These are phyloP conservation scores for Lentinus brumalis DNA, from an alignment of 768 basidiomycete genomes.

Conservation along the genomic window DNA sequence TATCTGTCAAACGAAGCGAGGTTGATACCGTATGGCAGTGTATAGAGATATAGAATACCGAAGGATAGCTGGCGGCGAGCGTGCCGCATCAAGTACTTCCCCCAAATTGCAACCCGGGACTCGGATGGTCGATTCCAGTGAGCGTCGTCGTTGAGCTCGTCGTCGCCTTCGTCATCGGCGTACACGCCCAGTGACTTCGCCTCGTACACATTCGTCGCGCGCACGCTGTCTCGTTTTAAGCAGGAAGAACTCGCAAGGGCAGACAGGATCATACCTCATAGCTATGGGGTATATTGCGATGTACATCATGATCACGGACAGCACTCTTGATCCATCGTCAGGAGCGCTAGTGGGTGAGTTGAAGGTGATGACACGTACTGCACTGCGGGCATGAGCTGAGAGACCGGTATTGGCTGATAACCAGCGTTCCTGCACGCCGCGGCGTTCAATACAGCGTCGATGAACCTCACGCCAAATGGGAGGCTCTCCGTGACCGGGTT, in stretches of 20 bases:
- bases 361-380: conserved; percentile 50
- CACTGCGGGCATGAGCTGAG: conserved; percentile 78
- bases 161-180: conserved; percentile 51
- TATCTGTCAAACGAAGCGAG: conserved; percentile 54
- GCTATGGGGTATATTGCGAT: conserved; percentile 80
- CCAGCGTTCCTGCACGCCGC: conserved; percentile 84
- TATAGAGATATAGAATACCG: conserved; percentile 29
- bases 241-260: not conserved
- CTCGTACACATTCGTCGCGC: conserved; percentile 52
- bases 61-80: conserved; percentile 53
- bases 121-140: conserved; percentile 27
- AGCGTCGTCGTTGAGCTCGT: conserved; percentile 48
- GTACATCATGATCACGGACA: conserved; percentile 94
- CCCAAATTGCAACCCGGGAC: conserved; percentile 38
- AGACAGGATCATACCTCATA: conserved; percentile 56
- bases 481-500: conserved; percentile 67
- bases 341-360: not conserved
- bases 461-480: conserved; percentile 66
- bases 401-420: conserved; percentile 70
- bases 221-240: conserved; percentile 35
- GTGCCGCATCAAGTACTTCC: conserved; percentile 42
- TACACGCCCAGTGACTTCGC: conserved; percentile 52
- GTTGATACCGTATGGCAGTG: not conserved
- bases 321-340: conserved; percentile 50
- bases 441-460: conserved; percentile 77